Evolutionary conservation across 495 filamentous ascomycete genomes (phyloP).

Genomic region (Penicillium bialowiezense): DNA sequence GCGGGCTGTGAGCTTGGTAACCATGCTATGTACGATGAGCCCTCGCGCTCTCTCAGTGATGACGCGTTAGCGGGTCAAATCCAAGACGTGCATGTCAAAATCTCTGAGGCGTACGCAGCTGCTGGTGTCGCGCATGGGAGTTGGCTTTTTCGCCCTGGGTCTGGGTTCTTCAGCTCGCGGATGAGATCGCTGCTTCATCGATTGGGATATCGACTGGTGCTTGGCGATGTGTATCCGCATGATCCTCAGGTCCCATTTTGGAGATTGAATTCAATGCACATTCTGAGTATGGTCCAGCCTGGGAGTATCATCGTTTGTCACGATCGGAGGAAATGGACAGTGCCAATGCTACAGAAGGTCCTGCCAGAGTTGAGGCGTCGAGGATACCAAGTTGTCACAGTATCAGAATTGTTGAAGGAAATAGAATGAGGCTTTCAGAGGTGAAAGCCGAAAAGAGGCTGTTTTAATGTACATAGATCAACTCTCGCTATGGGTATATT

Average conservation of each 20-base stretch:
- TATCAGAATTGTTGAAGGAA: constrained; percentile 59
- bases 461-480: not conserved
- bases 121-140: constrained; percentile 20
- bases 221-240: constrained; percentile 84
- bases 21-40: constrained; percentile 83
- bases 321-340: constrained; percentile 76
- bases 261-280: constrained; percentile 71
- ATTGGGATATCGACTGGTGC: constrained; percentile 63
- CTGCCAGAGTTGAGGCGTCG: constrained; percentile 64
- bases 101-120: constrained; percentile 53
- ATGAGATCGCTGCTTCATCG: constrained; percentile 56
- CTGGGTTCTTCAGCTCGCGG: constrained; percentile 69
- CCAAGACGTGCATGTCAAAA: constrained; percentile 39
- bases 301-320: constrained; percentile 81
- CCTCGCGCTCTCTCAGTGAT: constrained; percentile 48
- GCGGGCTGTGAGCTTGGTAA: constrained; percentile 73
- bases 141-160: constrained; percentile 75
- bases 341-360: constrained; percentile 68
- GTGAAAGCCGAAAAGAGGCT: not conserved
- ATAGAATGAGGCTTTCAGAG: not conserved
- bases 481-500: constrained; percentile 14
- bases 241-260: constrained; percentile 71
- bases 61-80: constrained; percentile 38
- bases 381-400: constrained; percentile 65
- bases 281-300: constrained; percentile 71